Evolutionary conservation across 495 filamentous ascomycete species (phyloP), one percentile per base, ranked within the genome.

Genomic region (Hypoxylon fuscum): DNA sequence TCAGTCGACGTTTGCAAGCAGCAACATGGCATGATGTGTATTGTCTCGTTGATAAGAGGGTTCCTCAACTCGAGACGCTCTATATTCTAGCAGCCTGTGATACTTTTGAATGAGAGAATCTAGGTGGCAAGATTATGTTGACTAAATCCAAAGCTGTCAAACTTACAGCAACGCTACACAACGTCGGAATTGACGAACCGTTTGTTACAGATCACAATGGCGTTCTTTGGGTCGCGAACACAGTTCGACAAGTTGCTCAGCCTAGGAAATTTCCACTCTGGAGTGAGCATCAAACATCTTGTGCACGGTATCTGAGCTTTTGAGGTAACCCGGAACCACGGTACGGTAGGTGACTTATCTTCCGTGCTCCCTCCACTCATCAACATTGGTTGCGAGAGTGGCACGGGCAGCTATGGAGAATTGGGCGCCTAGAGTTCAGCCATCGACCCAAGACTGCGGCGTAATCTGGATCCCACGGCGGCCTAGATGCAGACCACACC

Each of bases 361-460:
- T 62, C 63, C 63, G 63, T 32, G 41, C 47, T 53, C 63, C 57
- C 63, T 29, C 63, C 51, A 62, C 62, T 54, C 37, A 42, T 29
- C 14, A 66, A 44, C 29, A 42, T 37, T 58, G 62, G 62, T 57
- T 57, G 57, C 57, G 57, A 63, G 45, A 53, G 55, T 65, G 53
- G 63, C 58, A 61, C 57, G 45, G 51, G 15, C 23, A 34, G 48
- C 51, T 37, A 32, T 43, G 40, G 51, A 57, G 42, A 45, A 51
- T 50, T 58, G 52, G 57, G 52, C 49, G 52, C 63, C 57, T 61
- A 62, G 56, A 51, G 57, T 58, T n/a, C 55, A 60, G 56, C 56
- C 62, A 71, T 71, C 69, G 69, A 71, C 69, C 69, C 69, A 66
- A 64, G 62, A 66, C 62, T 54, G 45, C 61, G 69, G 69, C 56